Base-by-base conservation (phyloP, 192 early-diverging fungal genomes). In the Diversispora eburnea region DNA sequence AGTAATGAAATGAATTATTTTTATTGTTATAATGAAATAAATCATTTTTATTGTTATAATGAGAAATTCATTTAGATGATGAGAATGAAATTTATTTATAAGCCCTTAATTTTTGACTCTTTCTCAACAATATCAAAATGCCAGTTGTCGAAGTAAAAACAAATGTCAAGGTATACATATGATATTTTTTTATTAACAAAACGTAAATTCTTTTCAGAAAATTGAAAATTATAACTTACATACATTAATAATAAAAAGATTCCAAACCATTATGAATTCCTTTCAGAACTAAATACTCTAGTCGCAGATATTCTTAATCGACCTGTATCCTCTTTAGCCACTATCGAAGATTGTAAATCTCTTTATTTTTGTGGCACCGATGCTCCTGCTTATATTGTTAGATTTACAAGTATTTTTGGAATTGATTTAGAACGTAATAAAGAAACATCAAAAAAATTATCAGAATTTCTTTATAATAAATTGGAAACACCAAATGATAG, bases 401-500 rank as follows among this genome's bases (percentile, higher is more conserved):
- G 4, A 9, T 3, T 62, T 4, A 33, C 0, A 33, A 33, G 25
- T 33, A 2, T 33, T 33, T 25, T 5, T 15, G 4, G 22, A 5
- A 0, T 62, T 8, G 60, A 22, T 9, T 1, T 62, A 42, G 68
- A 65, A 3, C 67, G 67, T 3, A 74, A 79, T 43, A 52, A 71
- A 4, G 62, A 54, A 3, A 12, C 76, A 9, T 59, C 60, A 13
- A 22, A 41, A 5, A 13, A 19, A 33, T 52, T 79, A 47, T 51
- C 72, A 33, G 8, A 57, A 3, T 15, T 61, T 17, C 48, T 81
- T 0, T 45, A 71, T 8, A 57, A 74, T 13, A 72, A 79, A 55
- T 60, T 81, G 0, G 59, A 54, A 49, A 25, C 61, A 15, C 12
- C 48, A 1, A 57, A 55, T 54, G 76, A 48, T 25, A 75, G 80